Evolutionary conservation across 2,329 filamentous ascomycete species (phyloP), one percentile per base, ranked within the genome.

Genomic region (Cercospora berteroae): DNA sequence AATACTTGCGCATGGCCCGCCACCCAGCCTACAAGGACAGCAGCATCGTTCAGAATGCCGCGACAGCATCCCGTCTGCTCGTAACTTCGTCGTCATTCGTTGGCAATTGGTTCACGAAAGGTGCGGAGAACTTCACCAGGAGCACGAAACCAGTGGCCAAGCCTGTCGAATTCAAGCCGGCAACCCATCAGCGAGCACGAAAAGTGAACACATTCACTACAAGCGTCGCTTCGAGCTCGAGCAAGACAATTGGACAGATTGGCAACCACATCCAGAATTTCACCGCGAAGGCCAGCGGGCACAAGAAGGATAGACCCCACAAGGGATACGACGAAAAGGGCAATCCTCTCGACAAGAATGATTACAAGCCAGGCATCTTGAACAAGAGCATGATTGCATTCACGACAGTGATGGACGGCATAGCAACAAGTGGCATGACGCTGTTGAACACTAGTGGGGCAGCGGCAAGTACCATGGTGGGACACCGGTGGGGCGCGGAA

Each of bases 301-400:
- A 87, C 66, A 86, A 87, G 18, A 84, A 85, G 61, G 81, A 81
- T 2, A 69, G 77, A 78, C 67, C 85, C 80, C 73, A 85, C 20
- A 87, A 86, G 74, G 89, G 89, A 1, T 86, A 85, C 67, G 91
- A 91, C 67, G 87, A 89, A 67, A 87, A 94, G 68, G 92, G 92
- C 39, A 88, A 88, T 61, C 84, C 85, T 4, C 79, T 83, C 44
- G 64, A 67, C 27, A 74, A 77, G 7, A 78, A 82, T 18, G 80
- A 82, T 18, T 96, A 95, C 81, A 97, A 97, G 80, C 94, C 95
- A 0, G 94, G 95, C 5, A 82, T 99, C 31, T 81, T 99, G 72
- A 99, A 99, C 82, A 97, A 97, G 84, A 93, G 90, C 70, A 83
- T 99, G 82, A 98, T 99, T 83, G 95, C 95, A 0, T 98, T 98